These are phyloP conservation scores for Globisporangium orthogonon DNA, from an alignment of 352 stramenopile genomes.

Conservation along the genomic window DNA sequence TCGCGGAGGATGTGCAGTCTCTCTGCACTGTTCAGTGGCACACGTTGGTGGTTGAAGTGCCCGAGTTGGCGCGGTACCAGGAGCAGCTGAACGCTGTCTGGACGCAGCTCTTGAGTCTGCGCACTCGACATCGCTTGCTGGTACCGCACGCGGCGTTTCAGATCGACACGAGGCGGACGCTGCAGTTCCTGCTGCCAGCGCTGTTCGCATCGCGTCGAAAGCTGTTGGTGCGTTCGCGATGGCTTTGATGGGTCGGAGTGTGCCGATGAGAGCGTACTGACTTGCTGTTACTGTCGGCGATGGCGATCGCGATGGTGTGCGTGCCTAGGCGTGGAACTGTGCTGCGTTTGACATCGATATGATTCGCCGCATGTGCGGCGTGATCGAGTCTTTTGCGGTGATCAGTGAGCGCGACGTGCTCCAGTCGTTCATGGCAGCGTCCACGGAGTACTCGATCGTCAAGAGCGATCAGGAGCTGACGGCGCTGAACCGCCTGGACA, in stretches of 20 bases:
- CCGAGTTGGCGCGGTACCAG: slow-evolving; percentile 7
- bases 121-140: slow-evolving; percentile 59
- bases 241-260: not conserved
- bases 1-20: slow-evolving; percentile 36
- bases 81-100: slow-evolving; percentile 33
- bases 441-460: slow-evolving; percentile 22
- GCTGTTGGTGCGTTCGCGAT: slow-evolving; percentile 42
- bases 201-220: slow-evolving; percentile 68
- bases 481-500: slow-evolving; percentile 29
- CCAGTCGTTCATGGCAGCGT: slow-evolving; percentile 25
- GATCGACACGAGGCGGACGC: slow-evolving; percentile 37
- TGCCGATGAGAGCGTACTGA: slow-evolving; percentile 1
- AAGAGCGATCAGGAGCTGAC: slow-evolving; percentile 34
- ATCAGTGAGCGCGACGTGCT: slow-evolving; percentile 17
- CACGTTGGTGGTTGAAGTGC: slow-evolving; percentile 38
- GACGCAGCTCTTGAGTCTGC: slow-evolving; percentile 42
- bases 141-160: slow-evolving; percentile 29
- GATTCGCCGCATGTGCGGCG: slow-evolving; percentile 34
- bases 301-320: not conserved
- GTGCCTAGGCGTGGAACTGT: slow-evolving; percentile 55
- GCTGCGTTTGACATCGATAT: slow-evolving; percentile 36
- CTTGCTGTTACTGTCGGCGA: not conserved
- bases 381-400: slow-evolving; percentile 31
- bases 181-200: slow-evolving; percentile 65
- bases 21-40: slow-evolving; percentile 42